Evolutionary conservation across 495 filamentous ascomycete species (phyloP).

Genomic region (Talaromyces liani): DNA sequence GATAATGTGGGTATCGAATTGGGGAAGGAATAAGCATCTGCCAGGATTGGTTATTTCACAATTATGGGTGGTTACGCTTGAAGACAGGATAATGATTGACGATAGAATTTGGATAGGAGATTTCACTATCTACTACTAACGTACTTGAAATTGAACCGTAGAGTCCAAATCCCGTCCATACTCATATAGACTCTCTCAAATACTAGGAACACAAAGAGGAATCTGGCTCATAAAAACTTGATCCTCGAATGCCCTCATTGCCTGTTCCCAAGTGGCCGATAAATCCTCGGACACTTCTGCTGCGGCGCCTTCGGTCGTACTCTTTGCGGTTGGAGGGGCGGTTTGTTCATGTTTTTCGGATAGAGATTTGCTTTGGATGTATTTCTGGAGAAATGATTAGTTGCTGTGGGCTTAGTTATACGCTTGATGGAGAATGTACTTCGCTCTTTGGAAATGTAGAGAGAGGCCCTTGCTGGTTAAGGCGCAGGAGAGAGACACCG

Average conservation of each 20-base stretch:
- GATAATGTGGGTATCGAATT: too few species aligned
- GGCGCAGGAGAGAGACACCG: neutral
- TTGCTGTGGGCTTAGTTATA: neutral
- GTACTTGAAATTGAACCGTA: too few species aligned
- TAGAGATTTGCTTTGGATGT: neutral
- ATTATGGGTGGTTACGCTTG: too few species aligned
- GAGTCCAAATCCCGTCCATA: too few species aligned
- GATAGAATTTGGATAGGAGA: too few species aligned
- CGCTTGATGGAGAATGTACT: too few species aligned
- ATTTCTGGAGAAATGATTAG: neutral
- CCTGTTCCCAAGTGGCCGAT: neutral
- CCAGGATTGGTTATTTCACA: too few species aligned
- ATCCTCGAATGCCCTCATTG: neutral
- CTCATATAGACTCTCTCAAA: neutral
- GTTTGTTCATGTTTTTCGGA: neutral
- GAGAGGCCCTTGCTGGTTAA: neutral
- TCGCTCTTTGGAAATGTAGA: neutral
- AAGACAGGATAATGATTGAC: too few species aligned
- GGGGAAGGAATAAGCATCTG: too few species aligned
- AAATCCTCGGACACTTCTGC: neutral
- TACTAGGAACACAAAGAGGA: neutral
- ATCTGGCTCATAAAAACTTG: neutral
- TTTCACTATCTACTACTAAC: too few species aligned
- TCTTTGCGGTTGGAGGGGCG: neutral
- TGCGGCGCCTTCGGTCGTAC: neutral